Conservation (phyloP, 2,329 filamentous ascomycete species). For the Ophiostoma montium region DNA sequence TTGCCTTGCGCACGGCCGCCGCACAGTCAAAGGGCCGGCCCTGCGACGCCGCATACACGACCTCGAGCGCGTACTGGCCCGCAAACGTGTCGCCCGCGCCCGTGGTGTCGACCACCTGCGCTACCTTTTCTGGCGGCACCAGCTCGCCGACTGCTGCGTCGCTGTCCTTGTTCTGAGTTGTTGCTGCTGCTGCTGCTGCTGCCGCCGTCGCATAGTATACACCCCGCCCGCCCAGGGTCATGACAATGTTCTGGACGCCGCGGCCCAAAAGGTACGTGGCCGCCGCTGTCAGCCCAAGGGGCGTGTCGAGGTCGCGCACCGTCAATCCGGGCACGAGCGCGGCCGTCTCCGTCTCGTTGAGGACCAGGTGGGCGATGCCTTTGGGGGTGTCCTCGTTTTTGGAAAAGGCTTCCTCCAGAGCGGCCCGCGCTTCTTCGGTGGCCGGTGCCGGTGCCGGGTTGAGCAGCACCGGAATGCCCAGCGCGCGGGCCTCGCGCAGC, state of each 20-base stretch:
- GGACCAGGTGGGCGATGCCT: constrained; percentile 49
- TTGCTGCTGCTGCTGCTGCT: constrained; percentile 18
- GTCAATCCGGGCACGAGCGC: constrained; percentile 38
- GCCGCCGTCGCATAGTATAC: constrained; percentile 45
- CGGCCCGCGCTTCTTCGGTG: constrained; percentile 36
- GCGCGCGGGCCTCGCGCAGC: constrained; percentile 25
- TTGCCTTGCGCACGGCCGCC: constrained; percentile 45
- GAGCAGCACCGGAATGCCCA: constrained; percentile 41
- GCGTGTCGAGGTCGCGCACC: constrained; percentile 21
- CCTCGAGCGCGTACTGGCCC: constrained; percentile 66
- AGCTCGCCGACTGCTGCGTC: constrained; percentile 31
- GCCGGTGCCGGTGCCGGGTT: constrained; percentile 61
- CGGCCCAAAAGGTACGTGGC: constrained; percentile 39
- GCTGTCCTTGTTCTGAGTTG: no score
- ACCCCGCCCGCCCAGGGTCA: constrained; percentile 75
- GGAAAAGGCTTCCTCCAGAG: constrained; percentile 37
- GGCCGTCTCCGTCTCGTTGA: constrained; percentile 63
- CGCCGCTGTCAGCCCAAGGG: constrained; percentile 22
- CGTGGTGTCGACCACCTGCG: constrained; percentile 77
- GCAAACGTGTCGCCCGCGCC: constrained; percentile 92
- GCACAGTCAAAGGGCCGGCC: constrained; percentile 35
- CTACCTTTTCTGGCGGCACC: constrained; percentile 48
- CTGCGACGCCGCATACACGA: constrained; percentile 33
- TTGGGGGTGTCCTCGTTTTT: neutral
- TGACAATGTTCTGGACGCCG: constrained; percentile 63